Conservation (phyloP, 371 early-diverging fungal genomes). For the Umbelopsis sp. region DNA sequence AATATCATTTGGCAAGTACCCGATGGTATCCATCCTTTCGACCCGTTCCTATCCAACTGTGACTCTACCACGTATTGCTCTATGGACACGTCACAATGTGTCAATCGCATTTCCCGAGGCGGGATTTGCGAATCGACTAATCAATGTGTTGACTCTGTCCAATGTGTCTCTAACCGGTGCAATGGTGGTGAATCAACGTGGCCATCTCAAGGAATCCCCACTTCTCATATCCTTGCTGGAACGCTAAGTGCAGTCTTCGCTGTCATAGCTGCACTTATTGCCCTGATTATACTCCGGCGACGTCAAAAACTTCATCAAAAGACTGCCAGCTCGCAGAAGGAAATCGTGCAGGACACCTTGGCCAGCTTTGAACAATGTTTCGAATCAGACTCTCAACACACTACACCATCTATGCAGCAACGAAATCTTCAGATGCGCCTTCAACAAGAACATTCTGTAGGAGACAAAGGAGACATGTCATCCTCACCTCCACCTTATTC, state of each 20-base stretch:
- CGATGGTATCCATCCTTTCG: slow-evolving; percentile 24
- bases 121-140: slow-evolving; percentile 26
- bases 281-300: slow-evolving; percentile 15
- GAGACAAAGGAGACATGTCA: slow-evolving; percentile 14
- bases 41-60: slow-evolving; percentile 29
- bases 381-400: slow-evolving; percentile 7
- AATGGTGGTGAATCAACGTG: slow-evolving; percentile 10
- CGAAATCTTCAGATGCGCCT: slow-evolving; percentile 30
- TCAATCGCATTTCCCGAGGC: slow-evolving; percentile 14
- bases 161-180: slow-evolving; percentile 25
- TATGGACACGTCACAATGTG: slow-evolving; percentile 21
- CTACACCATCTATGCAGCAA: slow-evolving; percentile 32
- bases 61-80: slow-evolving; percentile 27
- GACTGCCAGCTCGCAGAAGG: not conserved
- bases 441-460: slow-evolving; percentile 27
- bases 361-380: slow-evolving; percentile 3
- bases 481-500: slow-evolving; percentile 33
- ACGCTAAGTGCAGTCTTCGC: slow-evolving; percentile 23
- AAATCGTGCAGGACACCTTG: slow-evolving; percentile 4
- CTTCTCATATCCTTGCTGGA: slow-evolving; percentile 23
- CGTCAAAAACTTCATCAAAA: slow-evolving; percentile 11
- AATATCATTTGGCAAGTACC: slow-evolving; percentile 29
- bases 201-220: not conserved
- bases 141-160: slow-evolving; percentile 21
- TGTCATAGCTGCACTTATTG: slow-evolving; percentile 15